Conservation (phyloP, 2,329 filamentous ascomycete genomes). For the Aspergillus spinulosporus region DNA sequence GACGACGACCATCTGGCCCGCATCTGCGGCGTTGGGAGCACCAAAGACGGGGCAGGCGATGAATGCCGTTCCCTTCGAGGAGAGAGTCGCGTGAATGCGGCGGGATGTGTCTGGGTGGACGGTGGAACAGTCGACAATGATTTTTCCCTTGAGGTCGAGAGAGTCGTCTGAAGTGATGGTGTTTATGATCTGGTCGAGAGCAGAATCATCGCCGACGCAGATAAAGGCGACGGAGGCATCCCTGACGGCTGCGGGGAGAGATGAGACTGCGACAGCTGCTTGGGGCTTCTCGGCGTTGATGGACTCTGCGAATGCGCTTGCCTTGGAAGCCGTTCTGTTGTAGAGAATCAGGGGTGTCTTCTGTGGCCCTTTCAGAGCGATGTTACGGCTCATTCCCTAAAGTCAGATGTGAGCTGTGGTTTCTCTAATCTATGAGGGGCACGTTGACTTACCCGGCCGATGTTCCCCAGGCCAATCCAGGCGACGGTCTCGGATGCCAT, state of each 20-base stretch:
- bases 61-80: constrained; percentile 66
- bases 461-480: constrained; percentile 85
- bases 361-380: constrained; percentile 74
- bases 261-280: constrained; percentile 59
- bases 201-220: constrained; percentile 76
- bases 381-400: constrained; percentile 80
- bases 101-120: constrained; percentile 81
- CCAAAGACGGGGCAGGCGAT: constrained; percentile 65
- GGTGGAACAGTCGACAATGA: constrained; percentile 85
- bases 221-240: constrained; percentile 76
- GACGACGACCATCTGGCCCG: constrained; percentile 70
- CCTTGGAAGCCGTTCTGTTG: constrained; percentile 72
- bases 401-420: constrained; percentile 11
- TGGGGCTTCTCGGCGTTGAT: constrained; percentile 58
- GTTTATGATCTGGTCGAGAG: constrained; percentile 64
- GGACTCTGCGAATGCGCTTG: constrained; percentile 62
- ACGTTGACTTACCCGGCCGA: constrained; percentile 67
- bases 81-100: constrained; percentile 58
- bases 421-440: neutral
- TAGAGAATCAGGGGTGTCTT: constrained; percentile 72
- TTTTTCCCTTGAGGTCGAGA: constrained; percentile 64
- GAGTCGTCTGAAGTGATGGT: constrained; percentile 51
- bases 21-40: constrained; percentile 51
- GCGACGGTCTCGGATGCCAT: constrained; percentile 56
- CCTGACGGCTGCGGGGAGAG: constrained; percentile 65